A percentile compares a stretch with the other conserved stretches of the same genome.
Evolutionary conservation across 352 stramenopile genomes (phyloP).

Genomic region (Labyrinthula sp.): DNA sequence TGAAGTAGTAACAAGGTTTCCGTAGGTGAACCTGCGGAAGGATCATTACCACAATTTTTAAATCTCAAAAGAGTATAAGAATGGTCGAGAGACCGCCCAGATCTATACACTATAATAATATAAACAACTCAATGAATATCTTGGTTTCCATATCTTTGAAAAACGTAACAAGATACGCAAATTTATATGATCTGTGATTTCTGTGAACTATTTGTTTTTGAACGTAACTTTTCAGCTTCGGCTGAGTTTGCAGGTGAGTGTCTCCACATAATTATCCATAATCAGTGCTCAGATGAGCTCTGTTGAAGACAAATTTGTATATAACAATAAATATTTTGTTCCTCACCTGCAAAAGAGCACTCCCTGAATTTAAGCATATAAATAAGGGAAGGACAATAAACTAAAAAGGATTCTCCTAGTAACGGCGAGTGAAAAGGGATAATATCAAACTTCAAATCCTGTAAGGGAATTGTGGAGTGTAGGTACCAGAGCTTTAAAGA

Average conservation of each 20-base stretch:
- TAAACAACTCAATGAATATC: slow-evolving; percentile 48
- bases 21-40: slow-evolving; percentile 58
- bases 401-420: too few species aligned
- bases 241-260: slow-evolving; percentile 50
- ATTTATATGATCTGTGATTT: slow-evolving; percentile 61
- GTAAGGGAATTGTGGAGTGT: too few species aligned
- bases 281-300: too few species aligned
- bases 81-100: background rate
- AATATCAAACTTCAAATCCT: too few species aligned
- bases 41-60: slow-evolving; percentile 46
- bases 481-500: too few species aligned
- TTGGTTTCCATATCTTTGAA: slow-evolving; percentile 64
- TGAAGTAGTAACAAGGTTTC: slow-evolving; percentile 47
- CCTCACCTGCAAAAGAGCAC: too few species aligned
- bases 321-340: too few species aligned
- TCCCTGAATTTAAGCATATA: too few species aligned
- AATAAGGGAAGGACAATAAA: too few species aligned
- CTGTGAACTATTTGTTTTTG: slow-evolving; percentile 66
- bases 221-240: slow-evolving; percentile 61
- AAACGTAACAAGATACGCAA: slow-evolving; percentile 63
- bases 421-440: too few species aligned
- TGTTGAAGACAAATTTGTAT: too few species aligned
- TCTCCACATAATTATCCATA: slow-evolving; percentile 48
- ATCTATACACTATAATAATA: slow-evolving; percentile 1
- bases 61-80: slow-evolving; percentile 1